phyloP scores from a whole-genome alignment of 176 grass and related monocot species.

The Oryza brachyantha region DNA sequence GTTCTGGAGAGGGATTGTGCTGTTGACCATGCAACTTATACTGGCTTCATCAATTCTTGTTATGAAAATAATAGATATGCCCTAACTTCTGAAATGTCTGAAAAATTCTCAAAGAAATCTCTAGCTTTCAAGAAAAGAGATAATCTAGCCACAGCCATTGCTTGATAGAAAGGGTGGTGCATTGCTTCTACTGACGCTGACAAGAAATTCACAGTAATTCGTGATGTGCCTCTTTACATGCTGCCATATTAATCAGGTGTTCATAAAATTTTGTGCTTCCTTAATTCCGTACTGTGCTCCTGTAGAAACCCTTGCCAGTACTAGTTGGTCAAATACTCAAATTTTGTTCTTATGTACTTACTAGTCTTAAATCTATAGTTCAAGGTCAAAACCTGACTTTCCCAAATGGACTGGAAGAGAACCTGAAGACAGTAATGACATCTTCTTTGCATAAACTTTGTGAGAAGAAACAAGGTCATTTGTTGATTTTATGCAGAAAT shows the following conservation, averaged over 20 bases:
- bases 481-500: neutral
- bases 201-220: neutral
- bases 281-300: neutral
- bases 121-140: conserved; percentile 40
- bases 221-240: neutral
- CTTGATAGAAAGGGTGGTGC: conserved; percentile 30
- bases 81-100: conserved; percentile 71
- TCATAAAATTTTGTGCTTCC: conserved; percentile 1
- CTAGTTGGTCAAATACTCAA: neutral
- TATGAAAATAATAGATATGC: conserved; percentile 56
- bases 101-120: conserved; percentile 55
- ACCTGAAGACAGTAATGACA: neutral
- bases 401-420: neutral
- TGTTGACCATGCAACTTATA: conserved; percentile 62
- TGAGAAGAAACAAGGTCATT: conserved; percentile 27
- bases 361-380: conserved; percentile 4
- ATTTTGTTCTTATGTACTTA: conserved; percentile 1
- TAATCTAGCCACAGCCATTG: conserved; percentile 16
- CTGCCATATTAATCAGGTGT: neutral
- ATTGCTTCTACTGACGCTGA: neutral
- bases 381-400: conserved; percentile 14
- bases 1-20: conserved; percentile 51
- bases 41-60: conserved; percentile 69
- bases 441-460: conserved; percentile 20
- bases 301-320: neutral